Evolutionary conservation across 768 basidiomycete genomes (phyloP).

Genomic region (Trametes sanguinea): DNA sequence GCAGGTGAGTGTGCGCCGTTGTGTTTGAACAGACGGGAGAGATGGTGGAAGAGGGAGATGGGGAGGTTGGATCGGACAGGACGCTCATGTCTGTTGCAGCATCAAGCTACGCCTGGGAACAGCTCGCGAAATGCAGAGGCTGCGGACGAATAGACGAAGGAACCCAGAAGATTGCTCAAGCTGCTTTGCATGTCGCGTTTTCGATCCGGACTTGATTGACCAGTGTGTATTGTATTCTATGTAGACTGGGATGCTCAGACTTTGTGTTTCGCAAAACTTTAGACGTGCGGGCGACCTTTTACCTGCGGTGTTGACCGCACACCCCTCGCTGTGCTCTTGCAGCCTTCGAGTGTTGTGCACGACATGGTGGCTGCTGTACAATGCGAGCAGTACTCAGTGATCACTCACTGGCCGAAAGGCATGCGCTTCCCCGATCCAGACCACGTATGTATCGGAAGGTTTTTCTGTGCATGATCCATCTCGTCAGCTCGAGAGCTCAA

Average conservation of each 20-base stretch:
- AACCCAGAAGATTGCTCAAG: neutral
- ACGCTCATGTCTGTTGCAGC: neutral
- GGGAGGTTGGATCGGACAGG: neutral
- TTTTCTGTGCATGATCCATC: too few relatives aligned
- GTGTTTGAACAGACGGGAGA: too few relatives aligned
- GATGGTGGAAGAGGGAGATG: neutral
- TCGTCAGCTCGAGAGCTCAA: too few relatives aligned
- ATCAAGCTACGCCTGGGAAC: slow-evolving; percentile 19
- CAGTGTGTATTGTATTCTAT: slow-evolving; percentile 16
- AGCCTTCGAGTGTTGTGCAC: too few relatives aligned
- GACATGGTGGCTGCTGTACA: too few relatives aligned
- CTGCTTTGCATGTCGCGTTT: neutral
- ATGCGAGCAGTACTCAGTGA: too few relatives aligned
- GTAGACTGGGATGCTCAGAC: slow-evolving; percentile 14
- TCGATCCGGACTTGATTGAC: neutral
- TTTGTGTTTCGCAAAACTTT: neutral
- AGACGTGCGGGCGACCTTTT: too few relatives aligned
- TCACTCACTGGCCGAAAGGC: too few relatives aligned
- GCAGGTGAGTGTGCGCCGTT: slow-evolving; percentile 50
- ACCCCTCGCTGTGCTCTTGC: too few relatives aligned
- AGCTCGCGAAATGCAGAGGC: slow-evolving; percentile 9
- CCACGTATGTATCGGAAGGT: too few relatives aligned
- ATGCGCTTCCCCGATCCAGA: too few relatives aligned
- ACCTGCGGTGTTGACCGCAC: too few relatives aligned
- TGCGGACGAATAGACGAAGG: slow-evolving; percentile 7